Conservation (phyloP, 495 filamentous ascomycete species). For the Paragyromitra xinjiangensis region DNA sequence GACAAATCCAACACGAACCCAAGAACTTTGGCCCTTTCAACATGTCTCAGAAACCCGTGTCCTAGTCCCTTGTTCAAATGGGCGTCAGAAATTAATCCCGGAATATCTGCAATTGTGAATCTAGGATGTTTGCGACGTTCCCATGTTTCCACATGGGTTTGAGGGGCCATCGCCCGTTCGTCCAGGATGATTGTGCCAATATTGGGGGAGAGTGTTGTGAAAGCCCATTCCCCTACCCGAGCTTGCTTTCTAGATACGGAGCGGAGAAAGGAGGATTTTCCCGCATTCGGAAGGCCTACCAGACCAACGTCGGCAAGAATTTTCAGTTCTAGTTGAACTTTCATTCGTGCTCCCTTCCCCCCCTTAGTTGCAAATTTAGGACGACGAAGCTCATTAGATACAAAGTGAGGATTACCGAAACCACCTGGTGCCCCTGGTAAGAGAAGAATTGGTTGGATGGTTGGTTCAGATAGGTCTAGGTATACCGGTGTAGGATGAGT, state of each 20-base stretch:
- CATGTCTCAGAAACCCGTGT: slow-evolving; percentile 89
- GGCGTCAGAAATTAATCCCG: slow-evolving; percentile 86
- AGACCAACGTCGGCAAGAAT: slow-evolving; percentile 93
- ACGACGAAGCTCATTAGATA: slow-evolving; percentile 70
- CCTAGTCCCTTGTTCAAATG: slow-evolving; percentile 93
- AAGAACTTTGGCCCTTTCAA: slow-evolving; percentile 89
- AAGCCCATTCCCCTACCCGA: slow-evolving; percentile 93
- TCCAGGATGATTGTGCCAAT: slow-evolving; percentile 95
- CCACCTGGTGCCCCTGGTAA: slow-evolving; percentile 88
- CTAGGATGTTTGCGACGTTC: slow-evolving; percentile 67
- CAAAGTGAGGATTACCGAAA: slow-evolving; percentile 91
- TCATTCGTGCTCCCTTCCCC: slow-evolving; percentile 76
- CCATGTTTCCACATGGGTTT: slow-evolving; percentile 58
- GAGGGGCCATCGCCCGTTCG: slow-evolving; percentile 72
- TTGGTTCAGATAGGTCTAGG: slow-evolving; percentile 82
- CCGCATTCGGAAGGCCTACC: slow-evolving; percentile 94
- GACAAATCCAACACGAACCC: slow-evolving; percentile 93
- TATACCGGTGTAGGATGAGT: slow-evolving; percentile 67
- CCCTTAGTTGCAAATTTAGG: slow-evolving; percentile 91
- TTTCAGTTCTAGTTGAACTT: slow-evolving; percentile 90
- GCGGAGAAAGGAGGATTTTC: slow-evolving; percentile 91
- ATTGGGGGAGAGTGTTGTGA: slow-evolving; percentile 92
- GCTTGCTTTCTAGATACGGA: slow-evolving; percentile 85
- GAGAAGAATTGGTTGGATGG: slow-evolving; percentile 85
- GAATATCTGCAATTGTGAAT: slow-evolving; percentile 96